Percentiles rank a stretch among this genome's conserved stretches.
Evolutionary conservation across 2,329 filamentous ascomycete species (phyloP).

Genomic region (Epichloe scottii): DNA sequence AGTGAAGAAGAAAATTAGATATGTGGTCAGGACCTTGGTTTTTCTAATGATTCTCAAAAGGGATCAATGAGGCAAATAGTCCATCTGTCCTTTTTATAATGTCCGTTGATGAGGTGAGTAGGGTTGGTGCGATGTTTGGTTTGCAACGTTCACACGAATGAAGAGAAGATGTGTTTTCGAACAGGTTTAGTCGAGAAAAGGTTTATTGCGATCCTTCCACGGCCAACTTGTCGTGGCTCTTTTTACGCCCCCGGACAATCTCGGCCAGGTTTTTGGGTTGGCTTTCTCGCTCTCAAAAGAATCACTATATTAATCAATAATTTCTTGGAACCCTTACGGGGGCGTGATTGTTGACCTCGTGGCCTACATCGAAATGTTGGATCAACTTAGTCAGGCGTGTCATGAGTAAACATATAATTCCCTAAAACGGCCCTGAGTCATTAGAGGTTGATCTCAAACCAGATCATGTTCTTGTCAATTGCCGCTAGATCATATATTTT

Average conservation of each 20-base stretch:
- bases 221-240: constrained; percentile 3
- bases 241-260: constrained; percentile 13
- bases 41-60: constrained; percentile 14
- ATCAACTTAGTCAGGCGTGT: too few species aligned
- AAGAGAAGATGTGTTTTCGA: not conserved
- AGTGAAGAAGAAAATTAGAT: constrained; percentile 12
- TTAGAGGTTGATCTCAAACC: too few species aligned
- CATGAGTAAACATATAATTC: too few species aligned
- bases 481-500: too few species aligned
- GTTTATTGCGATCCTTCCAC: not conserved
- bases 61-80: constrained; percentile 22
- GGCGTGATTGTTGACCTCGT: not conserved
- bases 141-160: constrained; percentile 5
- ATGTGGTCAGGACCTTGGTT: constrained; percentile 18
- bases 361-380: too few species aligned
- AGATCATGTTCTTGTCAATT: too few species aligned
- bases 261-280: constrained; percentile 13
- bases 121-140: constrained; percentile 11
- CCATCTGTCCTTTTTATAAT: constrained; percentile 23
- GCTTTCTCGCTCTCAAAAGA: constrained; percentile 19
- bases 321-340: constrained; percentile 6
- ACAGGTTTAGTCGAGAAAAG: not conserved
- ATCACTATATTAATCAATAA: constrained; percentile 17
- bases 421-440: too few species aligned
- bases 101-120: constrained; percentile 18